Conservation (phyloP, 2,329 filamentous ascomycete species). For the Sphaceloma murrayae region DNA sequence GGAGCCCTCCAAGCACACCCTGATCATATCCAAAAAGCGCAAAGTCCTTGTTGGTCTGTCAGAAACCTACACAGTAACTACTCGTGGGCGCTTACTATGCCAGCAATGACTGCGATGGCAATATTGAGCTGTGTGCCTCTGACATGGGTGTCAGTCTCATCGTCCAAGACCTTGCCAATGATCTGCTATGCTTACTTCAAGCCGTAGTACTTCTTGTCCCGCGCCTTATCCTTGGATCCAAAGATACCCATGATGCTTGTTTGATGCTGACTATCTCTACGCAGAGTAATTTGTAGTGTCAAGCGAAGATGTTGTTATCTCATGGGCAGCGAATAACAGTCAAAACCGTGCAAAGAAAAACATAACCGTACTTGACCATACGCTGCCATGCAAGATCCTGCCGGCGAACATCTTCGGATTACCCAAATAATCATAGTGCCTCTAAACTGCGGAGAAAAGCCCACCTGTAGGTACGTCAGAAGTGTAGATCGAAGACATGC, state of each 20-base stretch:
- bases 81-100: constrained; percentile 29
- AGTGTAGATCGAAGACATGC: constrained; percentile 7
- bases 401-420: no score
- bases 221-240: constrained; percentile 8
- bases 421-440: constrained; percentile 13
- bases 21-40: constrained; percentile 19
- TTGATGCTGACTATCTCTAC: no score
- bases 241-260: constrained; percentile 1
- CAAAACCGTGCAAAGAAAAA: no score
- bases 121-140: constrained; percentile 27
- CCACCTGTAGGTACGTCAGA: constrained; percentile 6
- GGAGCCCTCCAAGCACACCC: constrained; percentile 37
- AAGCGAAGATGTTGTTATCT: no score
- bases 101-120: constrained; percentile 37
- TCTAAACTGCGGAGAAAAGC: background rate
- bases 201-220: constrained; percentile 10
- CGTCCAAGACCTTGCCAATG: background rate
- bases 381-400: no score
- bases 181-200: background rate
- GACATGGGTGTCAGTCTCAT: background rate
- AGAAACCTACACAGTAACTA: background rate
- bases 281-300: background rate
- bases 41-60: constrained; percentile 8
- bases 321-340: no score
- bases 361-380: background rate